Evolutionary conservation across 2,329 filamentous ascomycete species (phyloP).

Genomic region (Phialophora macrospora): DNA sequence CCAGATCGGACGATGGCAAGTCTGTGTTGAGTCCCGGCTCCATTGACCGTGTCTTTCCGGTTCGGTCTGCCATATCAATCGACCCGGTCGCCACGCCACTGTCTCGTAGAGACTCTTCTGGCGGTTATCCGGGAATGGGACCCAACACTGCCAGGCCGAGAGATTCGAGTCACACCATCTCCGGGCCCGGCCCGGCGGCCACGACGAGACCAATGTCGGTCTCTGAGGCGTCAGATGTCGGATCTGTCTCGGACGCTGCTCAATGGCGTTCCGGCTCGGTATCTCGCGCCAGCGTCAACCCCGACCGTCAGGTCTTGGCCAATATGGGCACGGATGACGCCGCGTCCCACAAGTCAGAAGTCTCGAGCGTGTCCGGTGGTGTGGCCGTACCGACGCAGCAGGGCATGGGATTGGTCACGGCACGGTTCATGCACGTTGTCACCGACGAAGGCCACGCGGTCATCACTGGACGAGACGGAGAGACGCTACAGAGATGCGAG

Average conservation of each 20-base stretch:
- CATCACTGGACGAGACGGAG: slow-evolving; percentile 76
- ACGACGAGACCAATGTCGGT: neutral
- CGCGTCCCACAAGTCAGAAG: slow-evolving; percentile 28
- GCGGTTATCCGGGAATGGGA: slow-evolving; percentile 31
- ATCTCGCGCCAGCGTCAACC: slow-evolving; percentile 5
- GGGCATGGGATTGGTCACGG: slow-evolving; percentile 61
- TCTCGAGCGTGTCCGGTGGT: slow-evolving; percentile 32
- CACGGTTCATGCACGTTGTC: slow-evolving; percentile 77
- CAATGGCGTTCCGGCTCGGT: neutral
- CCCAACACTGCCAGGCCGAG: neutral
- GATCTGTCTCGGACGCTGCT: neutral
- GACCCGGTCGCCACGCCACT: slow-evolving; percentile 57
- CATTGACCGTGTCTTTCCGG: slow-evolving; percentile 74
- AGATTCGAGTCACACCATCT: neutral
- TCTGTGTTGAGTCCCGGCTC: slow-evolving; percentile 40
- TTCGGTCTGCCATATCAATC: slow-evolving; percentile 76
- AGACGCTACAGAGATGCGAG: slow-evolving; percentile 77
- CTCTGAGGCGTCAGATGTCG: slow-evolving; percentile 16
- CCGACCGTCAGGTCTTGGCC: slow-evolving; percentile 18
- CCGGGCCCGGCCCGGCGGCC: neutral
- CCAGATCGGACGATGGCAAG: slow-evolving; percentile 22
- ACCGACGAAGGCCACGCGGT: slow-evolving; percentile 80
- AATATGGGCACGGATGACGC: slow-evolving; percentile 24
- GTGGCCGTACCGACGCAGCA: slow-evolving; percentile 15
- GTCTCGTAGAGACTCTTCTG: slow-evolving; percentile 18